Evolutionary conservation across 768 basidiomycete species (phyloP).

Genomic region (Porpolomopsis calyptriformis): DNA sequence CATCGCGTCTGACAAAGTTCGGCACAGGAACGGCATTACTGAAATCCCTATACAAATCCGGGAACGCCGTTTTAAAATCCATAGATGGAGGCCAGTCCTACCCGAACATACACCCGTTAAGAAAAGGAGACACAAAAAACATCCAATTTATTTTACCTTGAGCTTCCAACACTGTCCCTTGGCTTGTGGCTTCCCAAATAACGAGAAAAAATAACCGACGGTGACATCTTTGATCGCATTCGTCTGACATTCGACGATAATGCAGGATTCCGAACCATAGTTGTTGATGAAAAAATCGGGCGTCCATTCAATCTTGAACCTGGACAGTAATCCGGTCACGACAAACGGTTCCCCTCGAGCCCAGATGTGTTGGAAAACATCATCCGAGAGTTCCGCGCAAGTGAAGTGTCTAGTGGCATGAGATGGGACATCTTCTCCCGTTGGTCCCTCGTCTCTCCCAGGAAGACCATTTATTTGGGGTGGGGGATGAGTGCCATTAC

Average conservation of each 20-base stretch:
- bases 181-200: background rate
- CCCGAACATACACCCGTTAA: background rate
- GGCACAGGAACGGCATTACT: constrained; percentile 51
- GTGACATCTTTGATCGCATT: constrained; percentile 18
- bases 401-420: background rate
- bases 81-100: constrained; percentile 57
- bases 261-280: constrained; percentile 36
- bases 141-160: background rate
- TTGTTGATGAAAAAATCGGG: constrained; percentile 49
- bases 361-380: constrained; percentile 1
- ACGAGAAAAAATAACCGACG: constrained; percentile 19
- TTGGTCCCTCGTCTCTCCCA: too few species aligned
- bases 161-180: constrained; percentile 2
- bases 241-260: constrained; percentile 47
- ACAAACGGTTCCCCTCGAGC: background rate
- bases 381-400: background rate
- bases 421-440: background rate
- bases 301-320: constrained; percentile 33
- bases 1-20: constrained; percentile 54
- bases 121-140: background rate
- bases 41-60: constrained; percentile 57
- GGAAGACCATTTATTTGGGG: background rate
- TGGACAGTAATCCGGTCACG: background rate
- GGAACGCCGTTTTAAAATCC: constrained; percentile 53
- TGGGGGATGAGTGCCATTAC: background rate